A percentile compares a stretch with the other conserved stretches of the same genome.
Evolutionary conservation across 495 filamentous ascomycete genomes (phyloP).

Genomic region (Lepraria neglecta): DNA sequence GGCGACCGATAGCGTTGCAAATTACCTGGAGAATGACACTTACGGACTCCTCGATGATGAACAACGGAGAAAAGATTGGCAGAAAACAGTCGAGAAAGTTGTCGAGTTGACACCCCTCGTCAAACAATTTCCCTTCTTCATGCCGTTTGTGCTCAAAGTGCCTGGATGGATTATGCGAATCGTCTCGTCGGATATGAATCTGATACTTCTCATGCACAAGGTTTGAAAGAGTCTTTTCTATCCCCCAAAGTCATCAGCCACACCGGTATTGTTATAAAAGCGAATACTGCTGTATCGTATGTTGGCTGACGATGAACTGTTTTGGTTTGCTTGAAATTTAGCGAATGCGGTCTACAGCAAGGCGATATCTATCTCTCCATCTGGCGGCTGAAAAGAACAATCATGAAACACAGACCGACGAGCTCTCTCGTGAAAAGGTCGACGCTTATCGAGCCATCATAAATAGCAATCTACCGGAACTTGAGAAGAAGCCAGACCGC

Average conservation of each 20-base stretch:
- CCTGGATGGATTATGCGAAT: neutral
- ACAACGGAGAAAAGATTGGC: constrained; percentile 4
- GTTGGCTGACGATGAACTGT: neutral
- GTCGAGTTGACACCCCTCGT: constrained; percentile 6
- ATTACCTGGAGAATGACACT: constrained; percentile 1
- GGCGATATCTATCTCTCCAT: neutral
- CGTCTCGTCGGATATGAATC: neutral
- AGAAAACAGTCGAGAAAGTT: constrained; percentile 2
- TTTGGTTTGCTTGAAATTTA: neutral
- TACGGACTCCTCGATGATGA: constrained; percentile 3
- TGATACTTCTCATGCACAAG: neutral
- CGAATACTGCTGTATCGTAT: neutral
- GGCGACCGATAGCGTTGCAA: constrained; percentile 9
- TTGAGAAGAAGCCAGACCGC: constrained; percentile 2
- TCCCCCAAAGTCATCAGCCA: neutral
- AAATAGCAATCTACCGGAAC: neutral
- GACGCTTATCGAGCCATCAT: constrained; percentile 8
- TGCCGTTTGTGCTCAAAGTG: constrained; percentile 7
- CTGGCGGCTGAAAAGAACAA: neutral
- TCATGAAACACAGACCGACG: neutral
- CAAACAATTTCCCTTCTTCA: constrained; percentile 11
- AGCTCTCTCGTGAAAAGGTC: neutral
- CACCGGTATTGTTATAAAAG: neutral
- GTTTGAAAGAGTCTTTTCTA: neutral
- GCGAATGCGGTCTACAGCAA: neutral